phyloP scores from a whole-genome alignment of 805 yeast genomes.

The Yamadazyma ubonensis region DNA sequence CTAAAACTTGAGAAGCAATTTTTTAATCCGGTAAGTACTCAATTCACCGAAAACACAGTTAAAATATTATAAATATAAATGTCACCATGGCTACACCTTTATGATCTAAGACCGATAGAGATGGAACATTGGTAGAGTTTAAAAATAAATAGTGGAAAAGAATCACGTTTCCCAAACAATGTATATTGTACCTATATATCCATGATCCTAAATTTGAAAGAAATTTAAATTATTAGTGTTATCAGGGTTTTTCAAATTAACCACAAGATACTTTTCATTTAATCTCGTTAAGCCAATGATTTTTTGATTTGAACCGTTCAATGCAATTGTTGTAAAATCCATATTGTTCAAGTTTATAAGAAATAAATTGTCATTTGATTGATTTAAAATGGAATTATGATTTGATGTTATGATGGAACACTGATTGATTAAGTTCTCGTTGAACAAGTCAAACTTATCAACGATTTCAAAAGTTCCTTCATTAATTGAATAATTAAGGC shows the following conservation, averaged over 20 bases:
- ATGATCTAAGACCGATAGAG: no score
- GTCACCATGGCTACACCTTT: no score
- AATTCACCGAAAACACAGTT: no score
- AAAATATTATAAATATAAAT: no score
- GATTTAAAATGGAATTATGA: conserved; percentile 13
- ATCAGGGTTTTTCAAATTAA: conserved; percentile 13
- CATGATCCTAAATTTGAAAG: conserved; percentile 11
- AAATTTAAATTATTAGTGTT: conserved; percentile 13
- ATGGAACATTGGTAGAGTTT: not conserved
- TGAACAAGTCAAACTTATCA: conserved; percentile 10
- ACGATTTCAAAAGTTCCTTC: conserved; percentile 7
- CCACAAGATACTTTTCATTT: conserved; percentile 11
- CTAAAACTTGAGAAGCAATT: no score
- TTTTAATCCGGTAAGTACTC: no score
- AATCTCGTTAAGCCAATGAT: conserved; percentile 15
- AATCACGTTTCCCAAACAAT: no score
- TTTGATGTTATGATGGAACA: conserved; percentile 12
- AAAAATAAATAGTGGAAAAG: no score
- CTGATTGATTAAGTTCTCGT: conserved; percentile 15
- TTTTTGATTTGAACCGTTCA: conserved; percentile 10
- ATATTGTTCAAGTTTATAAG: conserved; percentile 12
- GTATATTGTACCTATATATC: not conserved
- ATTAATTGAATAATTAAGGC: not conserved
- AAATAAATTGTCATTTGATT: conserved; percentile 13
- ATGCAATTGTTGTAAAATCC: conserved; percentile 1